A percentile compares a stretch with the other conserved stretches of the same genome.
These are phyloP conservation scores for Zygosaccharomyces kombuchaensis DNA, from an alignment of 805 yeast species.

Conservation along the genomic window DNA sequence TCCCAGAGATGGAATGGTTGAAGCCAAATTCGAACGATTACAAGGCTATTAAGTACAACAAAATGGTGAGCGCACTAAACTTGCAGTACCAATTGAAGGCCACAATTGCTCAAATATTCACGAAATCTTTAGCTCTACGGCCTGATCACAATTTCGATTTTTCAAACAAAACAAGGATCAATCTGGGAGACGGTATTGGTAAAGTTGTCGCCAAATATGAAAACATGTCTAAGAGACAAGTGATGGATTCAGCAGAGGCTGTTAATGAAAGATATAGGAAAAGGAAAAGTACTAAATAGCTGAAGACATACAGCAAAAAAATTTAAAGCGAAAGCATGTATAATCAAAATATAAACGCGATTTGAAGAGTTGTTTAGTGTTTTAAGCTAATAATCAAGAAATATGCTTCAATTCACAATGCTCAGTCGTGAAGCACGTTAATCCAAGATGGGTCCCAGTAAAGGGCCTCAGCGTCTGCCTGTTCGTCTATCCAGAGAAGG, in stretches of 20 bases:
- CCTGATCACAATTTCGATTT: slow-evolving; percentile 22
- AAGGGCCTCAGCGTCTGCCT: slow-evolving; percentile 39
- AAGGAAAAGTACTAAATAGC: slow-evolving; percentile 34
- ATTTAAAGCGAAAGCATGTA: not conserved
- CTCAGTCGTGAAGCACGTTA: slow-evolving; percentile 1
- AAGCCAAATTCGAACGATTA: slow-evolving; percentile 28
- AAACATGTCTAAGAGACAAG: slow-evolving; percentile 52
- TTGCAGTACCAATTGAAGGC: slow-evolving; percentile 56
- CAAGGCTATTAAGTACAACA: slow-evolving; percentile 42
- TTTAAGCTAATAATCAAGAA: not conserved
- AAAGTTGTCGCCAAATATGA: slow-evolving; percentile 52
- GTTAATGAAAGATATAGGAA: slow-evolving; percentile 60
- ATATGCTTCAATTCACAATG: not conserved
- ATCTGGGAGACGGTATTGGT: slow-evolving; percentile 78
- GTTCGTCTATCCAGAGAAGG: slow-evolving; percentile 77
- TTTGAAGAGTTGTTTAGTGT: not conserved
- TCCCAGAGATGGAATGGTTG: slow-evolving; percentile 65
- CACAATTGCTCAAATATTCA: slow-evolving; percentile 48
- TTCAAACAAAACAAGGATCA: slow-evolving; percentile 37
- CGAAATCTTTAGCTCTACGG: slow-evolving; percentile 27
- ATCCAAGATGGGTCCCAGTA: slow-evolving; percentile 82
- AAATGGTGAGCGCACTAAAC: slow-evolving; percentile 46
- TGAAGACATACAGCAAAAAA: not conserved
- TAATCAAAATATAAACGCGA: not conserved
- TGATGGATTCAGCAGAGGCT: slow-evolving; percentile 60